Evolutionary conservation across 108 stramenopile species (phyloP), one percentile per base, ranked within the genome.

Genomic region (Parmales sp.): DNA sequence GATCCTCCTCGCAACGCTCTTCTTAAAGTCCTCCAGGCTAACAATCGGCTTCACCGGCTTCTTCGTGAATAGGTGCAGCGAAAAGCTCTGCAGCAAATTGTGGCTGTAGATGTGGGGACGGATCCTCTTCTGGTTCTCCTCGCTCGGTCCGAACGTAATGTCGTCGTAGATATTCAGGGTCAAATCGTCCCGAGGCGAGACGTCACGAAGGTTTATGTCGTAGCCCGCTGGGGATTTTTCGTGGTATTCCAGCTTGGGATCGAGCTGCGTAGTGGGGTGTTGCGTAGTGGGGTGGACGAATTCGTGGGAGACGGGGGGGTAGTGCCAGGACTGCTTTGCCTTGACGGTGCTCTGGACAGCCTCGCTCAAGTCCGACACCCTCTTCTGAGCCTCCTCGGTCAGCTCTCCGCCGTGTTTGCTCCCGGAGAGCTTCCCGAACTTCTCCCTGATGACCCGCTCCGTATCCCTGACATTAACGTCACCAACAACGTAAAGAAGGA

Each of bases 51-150:
- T 90, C 39, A 97, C 93, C 18, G 94, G 94, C 39, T 95, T 78
- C 80, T 97, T 97, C 51, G 93, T 88, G 78, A 97, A 97, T 7
- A 97, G 80, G 72, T 97, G 96, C 69, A 97, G 80, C 0, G 92
- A 93, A 70, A 95, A 97, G 8, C 89, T 80, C 70, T 95, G 95
- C 13, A 93, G 72, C 63, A 92, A 71, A 74, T 92, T 91, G 50
- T 93, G 95, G 49, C 83, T 85, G 82, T 84, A 92, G 66, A 92
- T 90, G 65, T 92, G 91, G 19, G 91, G 91, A 0, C 91, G 85
- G 46, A 92, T 82, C 34, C 67, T 70, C 51, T 86, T 85, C 29
- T 85, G 85, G 13, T 82, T 76, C 7, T 76, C 70, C 28, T 89
- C 68, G 5, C 16, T 18, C n/a, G n/a, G n/a, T n/a, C n/a, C n/a